These are phyloP conservation scores for Flaveria brownii DNA, from an alignment of 129 eudicot species.

Conservation along the genomic window DNA sequence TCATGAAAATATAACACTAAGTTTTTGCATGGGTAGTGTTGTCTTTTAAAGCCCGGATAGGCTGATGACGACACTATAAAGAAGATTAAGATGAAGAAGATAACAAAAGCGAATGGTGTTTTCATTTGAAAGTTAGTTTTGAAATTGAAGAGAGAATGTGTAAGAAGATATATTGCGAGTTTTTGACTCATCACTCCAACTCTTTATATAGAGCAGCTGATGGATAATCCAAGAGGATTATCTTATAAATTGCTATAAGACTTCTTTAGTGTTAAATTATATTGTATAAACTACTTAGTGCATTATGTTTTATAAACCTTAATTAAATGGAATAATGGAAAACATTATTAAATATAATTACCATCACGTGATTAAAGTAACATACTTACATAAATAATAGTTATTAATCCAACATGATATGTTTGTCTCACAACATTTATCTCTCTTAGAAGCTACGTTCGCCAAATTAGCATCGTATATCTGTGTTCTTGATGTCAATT, in stretches of 20 bases:
- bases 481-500: neutral
- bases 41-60: constrained; percentile 12
- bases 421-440: neutral
- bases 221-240: constrained; percentile 11
- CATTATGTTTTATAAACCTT: neutral
- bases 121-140: neutral
- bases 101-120: neutral
- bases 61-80: constrained; percentile 14
- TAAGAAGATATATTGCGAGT: constrained; percentile 10
- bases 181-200: constrained; percentile 13
- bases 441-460: neutral
- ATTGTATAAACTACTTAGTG: too few relatives aligned
- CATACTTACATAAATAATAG: neutral
- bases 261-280: too few relatives aligned
- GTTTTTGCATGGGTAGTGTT: constrained; percentile 50
- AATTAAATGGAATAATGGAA: neutral
- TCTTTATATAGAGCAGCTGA: constrained; percentile 25
- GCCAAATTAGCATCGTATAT: neutral
- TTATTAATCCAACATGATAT: neutral
- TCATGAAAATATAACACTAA: constrained; percentile 64
- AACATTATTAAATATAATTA: neutral
- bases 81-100: constrained; percentile 33
- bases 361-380: neutral
- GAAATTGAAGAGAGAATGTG: neutral
- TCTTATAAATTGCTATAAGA: neutral